phyloP scores from a whole-genome alignment of 2,329 filamentous ascomycete species.

The Apiospora kogelbergensis region DNA sequence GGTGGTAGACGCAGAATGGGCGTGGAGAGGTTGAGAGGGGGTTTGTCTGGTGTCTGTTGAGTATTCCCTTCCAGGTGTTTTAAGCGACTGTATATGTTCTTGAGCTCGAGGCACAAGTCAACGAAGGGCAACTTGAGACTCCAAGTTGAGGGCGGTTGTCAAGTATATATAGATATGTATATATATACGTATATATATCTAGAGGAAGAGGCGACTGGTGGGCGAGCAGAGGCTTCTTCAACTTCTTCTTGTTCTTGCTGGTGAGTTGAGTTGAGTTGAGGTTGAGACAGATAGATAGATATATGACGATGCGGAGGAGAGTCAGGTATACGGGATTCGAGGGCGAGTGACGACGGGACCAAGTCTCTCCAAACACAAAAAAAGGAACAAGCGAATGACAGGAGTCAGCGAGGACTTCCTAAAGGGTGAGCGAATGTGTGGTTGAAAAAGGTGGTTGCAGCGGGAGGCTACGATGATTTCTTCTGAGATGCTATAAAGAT shows the following conservation, averaged over 20 bases:
- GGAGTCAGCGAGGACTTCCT: constrained; percentile 75
- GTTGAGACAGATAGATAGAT: constrained; percentile 1
- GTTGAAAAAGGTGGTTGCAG: constrained; percentile 8
- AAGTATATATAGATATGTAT: constrained; percentile 17
- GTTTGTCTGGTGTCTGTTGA: constrained; percentile 19
- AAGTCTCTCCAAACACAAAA: constrained; percentile 46
- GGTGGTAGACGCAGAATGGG: background rate
- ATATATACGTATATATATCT: constrained; percentile 15
- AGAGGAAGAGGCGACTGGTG: constrained; percentile 20
- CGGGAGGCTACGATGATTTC: constrained; percentile 6
- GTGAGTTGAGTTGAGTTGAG: background rate
- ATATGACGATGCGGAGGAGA: constrained; percentile 20
- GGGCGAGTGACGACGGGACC: constrained; percentile 32
- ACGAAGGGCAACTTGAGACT: constrained; percentile 24
- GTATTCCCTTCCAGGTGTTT: constrained; percentile 33
- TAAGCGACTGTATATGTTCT: constrained; percentile 35
- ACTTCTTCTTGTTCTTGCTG: background rate
- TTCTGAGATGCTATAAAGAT: constrained; percentile 9
- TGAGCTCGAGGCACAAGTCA: constrained; percentile 26
- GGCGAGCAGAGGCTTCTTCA: constrained; percentile 8
- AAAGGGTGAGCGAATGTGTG: constrained; percentile 30
- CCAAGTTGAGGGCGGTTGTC: constrained; percentile 18
- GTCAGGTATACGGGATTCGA: constrained; percentile 22
- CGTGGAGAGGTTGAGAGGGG: constrained; percentile 10
- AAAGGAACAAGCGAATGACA: constrained; percentile 68